Conservation (phyloP, 768 basidiomycete species). For the Imleria badia region DNA sequence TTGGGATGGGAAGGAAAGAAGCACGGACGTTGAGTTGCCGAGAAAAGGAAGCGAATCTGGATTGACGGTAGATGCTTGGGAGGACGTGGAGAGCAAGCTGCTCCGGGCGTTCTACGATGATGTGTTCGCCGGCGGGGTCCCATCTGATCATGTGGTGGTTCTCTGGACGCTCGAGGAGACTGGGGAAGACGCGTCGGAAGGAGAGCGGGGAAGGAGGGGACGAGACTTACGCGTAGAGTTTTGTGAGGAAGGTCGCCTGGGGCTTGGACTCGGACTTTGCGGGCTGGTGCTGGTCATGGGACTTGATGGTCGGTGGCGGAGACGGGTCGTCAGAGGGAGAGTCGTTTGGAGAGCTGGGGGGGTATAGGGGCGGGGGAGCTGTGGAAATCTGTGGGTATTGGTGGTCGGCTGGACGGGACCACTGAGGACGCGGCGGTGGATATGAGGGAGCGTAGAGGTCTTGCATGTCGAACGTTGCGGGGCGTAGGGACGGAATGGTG, state of each 20-base stretch:
- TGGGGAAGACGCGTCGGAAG: constrained; percentile 34
- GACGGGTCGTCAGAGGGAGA: constrained; percentile 51
- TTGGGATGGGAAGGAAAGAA: constrained; percentile 29
- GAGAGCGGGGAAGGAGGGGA: constrained; percentile 3
- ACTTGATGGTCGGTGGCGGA: constrained; percentile 28
- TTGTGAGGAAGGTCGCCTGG: constrained; percentile 94
- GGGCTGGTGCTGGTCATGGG: constrained; percentile 47
- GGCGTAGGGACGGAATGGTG: constrained; percentile 41
- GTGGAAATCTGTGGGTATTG: constrained; percentile 35
- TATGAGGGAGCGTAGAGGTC: constrained; percentile 48
- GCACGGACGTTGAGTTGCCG: constrained; percentile 90
- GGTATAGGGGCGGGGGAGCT: constrained; percentile 33
- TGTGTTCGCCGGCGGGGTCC: constrained; percentile 91
- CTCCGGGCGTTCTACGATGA: constrained; percentile 93
- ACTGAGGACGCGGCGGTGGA: constrained; percentile 38
- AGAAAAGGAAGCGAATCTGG: constrained; percentile 95
- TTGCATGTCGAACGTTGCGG: constrained; percentile 44
- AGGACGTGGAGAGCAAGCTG: constrained; percentile 93
- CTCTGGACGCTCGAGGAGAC: constrained; percentile 86
- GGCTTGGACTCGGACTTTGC: constrained; percentile 76
- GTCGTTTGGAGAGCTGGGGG: constrained; percentile 39
- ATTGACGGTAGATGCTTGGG: constrained; percentile 93
- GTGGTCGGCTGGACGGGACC: constrained; percentile 35
- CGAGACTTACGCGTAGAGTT: constrained; percentile 86
- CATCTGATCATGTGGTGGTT: constrained; percentile 97